Evolutionary conservation across 2,329 filamentous ascomycete species (phyloP).

Genomic region (Sphaceloma murrayae): DNA sequence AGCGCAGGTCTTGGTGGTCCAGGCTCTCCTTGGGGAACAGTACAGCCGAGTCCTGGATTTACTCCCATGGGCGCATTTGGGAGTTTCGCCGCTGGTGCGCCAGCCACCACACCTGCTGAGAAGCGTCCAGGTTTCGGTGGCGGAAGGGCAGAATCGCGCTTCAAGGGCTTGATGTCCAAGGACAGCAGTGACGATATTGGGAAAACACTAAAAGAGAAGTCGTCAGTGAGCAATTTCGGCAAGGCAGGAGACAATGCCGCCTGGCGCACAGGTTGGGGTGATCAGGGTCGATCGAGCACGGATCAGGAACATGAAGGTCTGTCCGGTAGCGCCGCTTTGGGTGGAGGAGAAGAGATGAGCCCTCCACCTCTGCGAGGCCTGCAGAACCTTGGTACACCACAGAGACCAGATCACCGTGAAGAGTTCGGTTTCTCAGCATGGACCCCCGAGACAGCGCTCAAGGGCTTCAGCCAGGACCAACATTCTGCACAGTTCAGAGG

Average conservation of each 20-base stretch:
- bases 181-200: slow-evolving; percentile 57
- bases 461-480: slow-evolving; percentile 25
- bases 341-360: slow-evolving; percentile 63
- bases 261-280: slow-evolving; percentile 31
- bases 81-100: slow-evolving; percentile 63
- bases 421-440: slow-evolving; percentile 52
- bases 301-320: slow-evolving; percentile 63
- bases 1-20: slow-evolving; percentile 40
- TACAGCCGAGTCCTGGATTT: slow-evolving; percentile 53
- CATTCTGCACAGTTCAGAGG: slow-evolving; percentile 49
- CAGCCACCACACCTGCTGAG: slow-evolving; percentile 46
- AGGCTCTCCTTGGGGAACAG: slow-evolving; percentile 50
- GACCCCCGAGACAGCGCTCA: slow-evolving; percentile 41
- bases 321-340: slow-evolving; percentile 62
- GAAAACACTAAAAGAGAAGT: slow-evolving; percentile 44
- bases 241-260: slow-evolving; percentile 47
- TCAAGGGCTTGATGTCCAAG: slow-evolving; percentile 77
- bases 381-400: slow-evolving; percentile 35
- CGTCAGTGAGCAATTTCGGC: slow-evolving; percentile 43
- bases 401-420: slow-evolving; percentile 44
- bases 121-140: slow-evolving; percentile 62
- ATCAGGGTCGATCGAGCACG: slow-evolving; percentile 29
- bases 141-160: slow-evolving; percentile 65
- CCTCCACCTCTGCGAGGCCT: slow-evolving; percentile 39
- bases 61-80: slow-evolving; percentile 79